Conservation (phyloP, 495 filamentous ascomycete species). For the Penicillium arizonense region DNA sequence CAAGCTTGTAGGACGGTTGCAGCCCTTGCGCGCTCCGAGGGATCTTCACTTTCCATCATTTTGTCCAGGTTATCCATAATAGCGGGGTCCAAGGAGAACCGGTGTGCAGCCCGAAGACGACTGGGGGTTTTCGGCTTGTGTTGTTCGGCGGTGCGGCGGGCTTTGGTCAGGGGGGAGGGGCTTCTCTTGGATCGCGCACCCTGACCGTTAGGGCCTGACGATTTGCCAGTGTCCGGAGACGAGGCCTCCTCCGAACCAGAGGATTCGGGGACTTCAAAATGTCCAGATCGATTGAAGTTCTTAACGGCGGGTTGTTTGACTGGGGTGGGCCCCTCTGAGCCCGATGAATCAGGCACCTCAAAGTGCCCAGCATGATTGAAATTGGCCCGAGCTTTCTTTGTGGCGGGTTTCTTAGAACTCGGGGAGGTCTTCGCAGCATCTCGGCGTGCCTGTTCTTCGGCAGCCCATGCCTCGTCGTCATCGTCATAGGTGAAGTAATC, state of each 20-base stretch:
- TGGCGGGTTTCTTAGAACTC: neutral
- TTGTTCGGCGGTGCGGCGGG: slow-evolving; percentile 38
- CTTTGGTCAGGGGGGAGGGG: slow-evolving; percentile 24
- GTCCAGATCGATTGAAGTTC: neutral
- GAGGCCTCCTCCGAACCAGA: neutral
- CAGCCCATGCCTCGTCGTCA: slow-evolving; percentile 32
- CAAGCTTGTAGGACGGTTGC: no score
- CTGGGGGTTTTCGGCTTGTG: slow-evolving; percentile 50
- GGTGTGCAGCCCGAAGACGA: slow-evolving; percentile 41
- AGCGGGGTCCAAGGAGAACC: slow-evolving; percentile 18
- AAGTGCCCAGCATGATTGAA: neutral
- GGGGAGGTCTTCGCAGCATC: neutral
- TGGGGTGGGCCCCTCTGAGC: slow-evolving; percentile 17
- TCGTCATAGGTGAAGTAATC: slow-evolving; percentile 42
- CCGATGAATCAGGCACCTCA: slow-evolving; percentile 11
- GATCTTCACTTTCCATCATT: no score
- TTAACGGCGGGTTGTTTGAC: neutral
- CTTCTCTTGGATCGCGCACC: neutral
- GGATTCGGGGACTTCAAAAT: neutral
- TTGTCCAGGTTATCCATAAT: no score
- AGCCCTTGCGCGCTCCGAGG: no score
- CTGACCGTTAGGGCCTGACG: no score
- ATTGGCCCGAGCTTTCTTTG: neutral
- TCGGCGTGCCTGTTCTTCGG: slow-evolving; percentile 4
- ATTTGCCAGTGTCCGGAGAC: no score